phyloP scores from a whole-genome alignment of 768 basidiomycete genomes.

The Xerocomellus chrysenteron region DNA sequence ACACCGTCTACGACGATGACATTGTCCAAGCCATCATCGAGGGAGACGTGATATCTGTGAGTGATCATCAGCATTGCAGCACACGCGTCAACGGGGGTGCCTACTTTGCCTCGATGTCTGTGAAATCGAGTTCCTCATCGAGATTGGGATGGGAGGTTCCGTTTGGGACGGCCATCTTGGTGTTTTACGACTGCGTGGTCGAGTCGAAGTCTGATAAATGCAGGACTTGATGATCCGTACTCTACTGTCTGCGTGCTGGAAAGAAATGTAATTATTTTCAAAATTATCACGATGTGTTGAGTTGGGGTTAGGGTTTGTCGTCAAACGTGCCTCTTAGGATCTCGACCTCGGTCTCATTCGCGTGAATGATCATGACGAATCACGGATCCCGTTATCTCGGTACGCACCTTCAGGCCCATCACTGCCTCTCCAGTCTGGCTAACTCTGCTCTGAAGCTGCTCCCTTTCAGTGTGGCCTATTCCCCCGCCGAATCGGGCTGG shows the following conservation, averaged over 20 bases:
- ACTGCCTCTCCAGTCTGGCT: conserved; percentile 5
- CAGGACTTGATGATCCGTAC: too few relatives aligned
- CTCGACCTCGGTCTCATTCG: not conserved
- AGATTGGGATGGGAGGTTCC: conserved; percentile 31
- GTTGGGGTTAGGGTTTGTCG: conserved; percentile 3
- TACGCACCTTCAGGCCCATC: not conserved
- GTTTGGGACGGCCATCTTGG: conserved; percentile 48
- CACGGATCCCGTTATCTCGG: not conserved
- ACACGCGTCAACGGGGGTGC: conserved; percentile 16
- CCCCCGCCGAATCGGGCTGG: not conserved
- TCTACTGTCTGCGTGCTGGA: too few relatives aligned
- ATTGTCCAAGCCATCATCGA: conserved; percentile 87
- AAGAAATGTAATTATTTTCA: not conserved
- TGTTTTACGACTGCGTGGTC: not conserved
- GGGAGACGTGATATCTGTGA: conserved; percentile 80
- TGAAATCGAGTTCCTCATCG: conserved; percentile 78
- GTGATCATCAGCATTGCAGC: conserved; percentile 5
- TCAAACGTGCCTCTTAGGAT: not conserved
- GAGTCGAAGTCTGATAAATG: not conserved
- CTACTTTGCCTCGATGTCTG: conserved; percentile 86
- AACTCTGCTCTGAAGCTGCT: conserved; percentile 3
- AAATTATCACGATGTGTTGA: too few relatives aligned
- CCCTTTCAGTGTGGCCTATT: not conserved
- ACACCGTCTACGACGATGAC: conserved; percentile 91
- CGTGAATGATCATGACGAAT: not conserved